Base-by-base conservation (phyloP, 2,329 filamentous ascomycete species). In the Hymenoscyphus scutula region DNA sequence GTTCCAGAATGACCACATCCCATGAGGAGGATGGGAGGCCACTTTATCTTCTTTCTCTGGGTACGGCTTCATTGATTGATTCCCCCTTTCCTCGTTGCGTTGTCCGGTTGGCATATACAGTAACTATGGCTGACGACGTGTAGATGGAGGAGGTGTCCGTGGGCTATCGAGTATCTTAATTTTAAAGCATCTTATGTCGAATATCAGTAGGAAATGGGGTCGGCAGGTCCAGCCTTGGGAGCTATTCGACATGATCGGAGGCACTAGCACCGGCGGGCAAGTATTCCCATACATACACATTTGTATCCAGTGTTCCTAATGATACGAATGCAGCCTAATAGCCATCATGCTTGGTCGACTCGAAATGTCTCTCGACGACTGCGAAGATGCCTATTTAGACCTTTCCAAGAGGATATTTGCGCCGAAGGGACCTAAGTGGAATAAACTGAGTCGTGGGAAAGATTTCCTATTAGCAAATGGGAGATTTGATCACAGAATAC, bases 311-410 rank as follows among this genome's bases (percentile, higher is more conserved):
- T n/a, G n/a, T n/a, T n/a, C n/a, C n/a, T n/a, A n/a, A n/a, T n/a
- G 17, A 48, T 53, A 23, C 37, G 37, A 51, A 19, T 8, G 29
- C 60, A 80, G 78, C 0, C 69, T 81, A 5, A 77, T 81, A 10
- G 79, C 80, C 5, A 76, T 82, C 29, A 78, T 82, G 75, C 74
- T 82, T 3, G 79, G 79, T 1, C 74, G 77, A 2, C 70, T 82
- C 1, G 68, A 76, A 37, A 79, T 82, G 77, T 74, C 75, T 19
- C 74, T 79, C 6, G 65, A 73, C 29, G 76, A 81, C 37, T 80
- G 78, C 32, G 74, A 80, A 25, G 62, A 70, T 2, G 75, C 73
- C 5, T 82, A 81, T 32, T 37, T 59, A 0, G 3, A 37, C 2
- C 48, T 62, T 3, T 62, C 57, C 11, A 29, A 62, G 25, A 13